A percentile compares a stretch with the other conserved stretches of the same genome.
phyloP scores from a whole-genome alignment of 495 filamentous ascomycete genomes.

The Daldinia concentrica region DNA sequence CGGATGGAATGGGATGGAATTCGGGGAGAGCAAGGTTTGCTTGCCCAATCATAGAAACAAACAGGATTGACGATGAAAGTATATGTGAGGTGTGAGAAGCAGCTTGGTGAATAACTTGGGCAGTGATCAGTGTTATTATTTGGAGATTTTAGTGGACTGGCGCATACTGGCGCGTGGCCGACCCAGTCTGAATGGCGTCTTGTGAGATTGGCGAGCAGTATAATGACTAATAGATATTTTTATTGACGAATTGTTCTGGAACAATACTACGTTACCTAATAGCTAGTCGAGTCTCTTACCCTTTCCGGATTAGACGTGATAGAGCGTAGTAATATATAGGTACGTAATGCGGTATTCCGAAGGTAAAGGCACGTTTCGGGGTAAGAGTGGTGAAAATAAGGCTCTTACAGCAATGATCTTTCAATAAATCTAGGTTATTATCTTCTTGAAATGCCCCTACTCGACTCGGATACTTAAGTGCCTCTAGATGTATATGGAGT shows the following conservation, averaged over 20 bases:
- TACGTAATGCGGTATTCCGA: background rate
- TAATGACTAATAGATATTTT: slow-evolving; percentile 22
- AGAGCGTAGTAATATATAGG: background rate
- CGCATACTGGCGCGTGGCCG: slow-evolving; percentile 23
- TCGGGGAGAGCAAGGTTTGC: background rate
- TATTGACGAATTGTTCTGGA: slow-evolving; percentile 34
- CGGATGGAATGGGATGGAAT: background rate
- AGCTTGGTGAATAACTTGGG: background rate
- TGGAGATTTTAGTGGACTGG: background rate
- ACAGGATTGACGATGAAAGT: background rate
- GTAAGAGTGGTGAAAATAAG: background rate
- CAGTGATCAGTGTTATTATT: background rate
- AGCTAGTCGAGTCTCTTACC: background rate
- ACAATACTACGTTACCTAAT: slow-evolving; percentile 33
- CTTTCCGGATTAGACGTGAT: background rate
- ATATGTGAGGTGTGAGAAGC: background rate
- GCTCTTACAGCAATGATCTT: no score
- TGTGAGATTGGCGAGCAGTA: slow-evolving; percentile 33
- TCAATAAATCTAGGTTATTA: no score
- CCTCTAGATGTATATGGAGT: background rate
- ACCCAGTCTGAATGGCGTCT: slow-evolving; percentile 8
- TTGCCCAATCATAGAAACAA: background rate
- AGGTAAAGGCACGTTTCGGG: background rate
- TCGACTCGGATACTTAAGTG: background rate
- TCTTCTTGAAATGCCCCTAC: background rate